These are phyloP conservation scores for Sisymbrium altissimum DNA, from an alignment of 345 rosid species.

Conservation along the genomic window DNA sequence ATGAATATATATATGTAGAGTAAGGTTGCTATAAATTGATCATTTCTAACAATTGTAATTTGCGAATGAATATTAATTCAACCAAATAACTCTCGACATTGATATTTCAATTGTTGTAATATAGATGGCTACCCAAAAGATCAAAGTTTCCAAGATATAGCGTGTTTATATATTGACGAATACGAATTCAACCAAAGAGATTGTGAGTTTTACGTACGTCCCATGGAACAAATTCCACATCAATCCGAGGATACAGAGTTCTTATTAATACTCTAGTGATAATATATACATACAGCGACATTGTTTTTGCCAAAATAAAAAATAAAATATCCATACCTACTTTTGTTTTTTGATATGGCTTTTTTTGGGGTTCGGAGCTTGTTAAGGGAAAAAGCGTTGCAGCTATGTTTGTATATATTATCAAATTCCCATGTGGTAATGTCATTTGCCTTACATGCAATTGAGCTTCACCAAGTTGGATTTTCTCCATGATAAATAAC, in stretches of 20 bases:
- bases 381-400: conserved; percentile 6
- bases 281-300: not conserved
- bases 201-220: not conserved
- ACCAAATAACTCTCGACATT: not conserved
- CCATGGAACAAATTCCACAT: not conserved
- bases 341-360: not conserved
- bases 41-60: not conserved
- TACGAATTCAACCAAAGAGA: not conserved
- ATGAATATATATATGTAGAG: not conserved
- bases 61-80: not conserved
- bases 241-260: not conserved
- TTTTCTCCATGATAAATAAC: too few species aligned
- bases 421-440: conserved; percentile 30
- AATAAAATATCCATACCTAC: not conserved
- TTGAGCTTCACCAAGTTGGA: conserved; percentile 20
- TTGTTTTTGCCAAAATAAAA: not conserved
- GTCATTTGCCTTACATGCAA: conserved; percentile 37
- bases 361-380: conserved; percentile 6
- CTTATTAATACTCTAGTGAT: not conserved
- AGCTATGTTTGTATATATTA: conserved; percentile 10
- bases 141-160: not conserved
- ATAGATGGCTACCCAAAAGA: not conserved
- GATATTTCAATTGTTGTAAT: not conserved
- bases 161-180: not conserved
- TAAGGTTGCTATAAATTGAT: not conserved